Conservation (phyloP, 805 yeast species). For the Schizosaccharomyces japonicus region DNA sequence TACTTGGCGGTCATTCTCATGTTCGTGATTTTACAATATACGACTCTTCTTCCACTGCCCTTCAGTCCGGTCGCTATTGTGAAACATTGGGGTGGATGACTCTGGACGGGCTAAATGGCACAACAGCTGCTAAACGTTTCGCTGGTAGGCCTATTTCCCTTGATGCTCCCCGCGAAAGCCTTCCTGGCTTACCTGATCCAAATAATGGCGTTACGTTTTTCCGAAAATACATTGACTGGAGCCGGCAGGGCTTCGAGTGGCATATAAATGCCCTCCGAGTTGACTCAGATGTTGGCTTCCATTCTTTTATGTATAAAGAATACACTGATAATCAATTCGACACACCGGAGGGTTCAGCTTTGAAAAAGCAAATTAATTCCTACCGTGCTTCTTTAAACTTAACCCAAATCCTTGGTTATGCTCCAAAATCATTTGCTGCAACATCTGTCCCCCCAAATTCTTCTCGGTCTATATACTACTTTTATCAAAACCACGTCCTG, state of each 20-base stretch:
- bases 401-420: not conserved
- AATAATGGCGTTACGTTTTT: not conserved
- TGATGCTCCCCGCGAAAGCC: not conserved
- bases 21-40: conserved; percentile 56
- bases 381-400: not conserved
- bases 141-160: not conserved
- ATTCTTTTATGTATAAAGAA: too few species aligned
- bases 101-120: conserved; percentile 17
- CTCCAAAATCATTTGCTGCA: not conserved
- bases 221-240: not conserved
- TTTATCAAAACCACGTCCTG: not conserved
- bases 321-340: not conserved
- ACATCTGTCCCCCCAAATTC: not conserved
- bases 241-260: not conserved
- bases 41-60: conserved; percentile 44
- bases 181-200: conserved; percentile 12
- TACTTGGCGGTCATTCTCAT: conserved; percentile 88
- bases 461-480: not conserved
- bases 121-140: not conserved
- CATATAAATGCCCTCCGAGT: not conserved
- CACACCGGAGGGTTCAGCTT: not conserved
- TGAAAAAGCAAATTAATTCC: not conserved
- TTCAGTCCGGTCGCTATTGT: conserved; percentile 84
- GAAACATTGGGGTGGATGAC: conserved; percentile 85
- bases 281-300: too few species aligned